These are phyloP conservation scores for Neospora caninum DNA, from an alignment of 169 alveolate genomes.

Conservation along the genomic window DNA sequence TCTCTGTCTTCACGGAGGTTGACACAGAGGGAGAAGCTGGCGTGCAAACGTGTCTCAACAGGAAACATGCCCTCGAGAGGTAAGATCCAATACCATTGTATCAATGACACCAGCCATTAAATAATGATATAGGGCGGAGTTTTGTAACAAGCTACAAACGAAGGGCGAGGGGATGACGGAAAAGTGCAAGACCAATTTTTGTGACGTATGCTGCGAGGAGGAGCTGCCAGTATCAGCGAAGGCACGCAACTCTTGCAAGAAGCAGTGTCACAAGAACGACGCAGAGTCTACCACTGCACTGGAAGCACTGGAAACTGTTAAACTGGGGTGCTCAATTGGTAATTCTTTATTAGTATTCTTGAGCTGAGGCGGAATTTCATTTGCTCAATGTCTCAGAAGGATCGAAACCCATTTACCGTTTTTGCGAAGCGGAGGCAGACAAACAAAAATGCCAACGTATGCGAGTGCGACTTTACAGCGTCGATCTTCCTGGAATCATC, in stretches of 20 bases:
- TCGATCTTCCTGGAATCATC: neutral
- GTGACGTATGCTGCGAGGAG: conserved; percentile 40
- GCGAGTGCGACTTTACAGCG: neutral
- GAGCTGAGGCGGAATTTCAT: neutral
- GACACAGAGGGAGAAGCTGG: neutral
- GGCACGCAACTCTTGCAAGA: conserved; percentile 8
- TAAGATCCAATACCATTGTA: neutral
- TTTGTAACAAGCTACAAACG: neutral
- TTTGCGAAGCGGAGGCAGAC: neutral
- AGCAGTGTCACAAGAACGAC: conserved; percentile 21
- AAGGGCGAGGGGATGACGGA: neutral
- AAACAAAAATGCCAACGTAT: neutral
- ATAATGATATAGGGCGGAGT: neutral
- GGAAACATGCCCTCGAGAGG: conserved; percentile 5
- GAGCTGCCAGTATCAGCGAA: conserved; percentile 17
- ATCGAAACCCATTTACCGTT: conserved; percentile 24
- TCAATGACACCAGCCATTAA: neutral
- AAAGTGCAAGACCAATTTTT: conserved; percentile 13
- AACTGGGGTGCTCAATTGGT: neutral
- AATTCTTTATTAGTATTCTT: neutral
- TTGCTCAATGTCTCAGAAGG: neutral
- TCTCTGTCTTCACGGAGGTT: neutral
- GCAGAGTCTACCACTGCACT: neutral
- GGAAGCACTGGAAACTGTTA: conserved; percentile 7
- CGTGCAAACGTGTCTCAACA: neutral